A percentile compares a stretch with the other conserved stretches of the same genome.
Evolutionary conservation across 2,329 filamentous ascomycete genomes (phyloP).

Genomic region (Penicillium sp.): DNA sequence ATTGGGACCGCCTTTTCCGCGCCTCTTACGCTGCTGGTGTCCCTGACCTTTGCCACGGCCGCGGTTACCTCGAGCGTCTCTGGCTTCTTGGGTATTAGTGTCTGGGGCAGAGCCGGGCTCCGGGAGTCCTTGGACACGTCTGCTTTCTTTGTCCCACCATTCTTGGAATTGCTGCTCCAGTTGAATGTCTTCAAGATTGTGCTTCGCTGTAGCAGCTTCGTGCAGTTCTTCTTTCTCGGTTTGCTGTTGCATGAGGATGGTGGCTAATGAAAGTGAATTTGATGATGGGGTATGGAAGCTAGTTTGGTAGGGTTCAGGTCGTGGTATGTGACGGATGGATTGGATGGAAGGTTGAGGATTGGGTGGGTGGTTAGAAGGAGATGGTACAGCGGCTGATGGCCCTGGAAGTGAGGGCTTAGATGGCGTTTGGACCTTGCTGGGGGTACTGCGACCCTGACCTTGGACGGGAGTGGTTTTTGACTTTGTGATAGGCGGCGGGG

Average conservation of each 20-base stretch:
- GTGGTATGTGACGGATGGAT: conserved; percentile 45
- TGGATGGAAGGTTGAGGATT: too few species aligned
- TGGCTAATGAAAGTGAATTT: conserved; percentile 49
- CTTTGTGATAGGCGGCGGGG: conserved; percentile 24
- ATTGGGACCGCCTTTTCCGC: too few species aligned
- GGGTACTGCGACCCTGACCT: conserved; percentile 38
- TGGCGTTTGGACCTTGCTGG: too few species aligned
- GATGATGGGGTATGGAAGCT: too few species aligned
- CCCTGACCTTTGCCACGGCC: too few species aligned
- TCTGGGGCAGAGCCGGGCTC: conserved; percentile 2
- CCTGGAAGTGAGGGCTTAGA: too few species aligned
- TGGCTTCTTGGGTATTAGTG: too few species aligned
- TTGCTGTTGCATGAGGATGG: conserved; percentile 81
- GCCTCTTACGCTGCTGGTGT: too few species aligned
- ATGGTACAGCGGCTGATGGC: too few species aligned
- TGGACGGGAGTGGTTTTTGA: conserved; percentile 35
- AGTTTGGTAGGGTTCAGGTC: too few species aligned
- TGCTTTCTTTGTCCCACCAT: conserved; percentile 37
- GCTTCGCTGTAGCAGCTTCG: conserved; percentile 70
- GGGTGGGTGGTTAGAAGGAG: too few species aligned
- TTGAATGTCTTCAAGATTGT: conserved; percentile 87
- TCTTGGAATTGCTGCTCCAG: conserved; percentile 93
- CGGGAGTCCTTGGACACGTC: conserved; percentile 29
- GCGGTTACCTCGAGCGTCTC: too few species aligned
- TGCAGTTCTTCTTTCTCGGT: conserved; percentile 72